Evolutionary conservation across 129 eudicot genomes (phyloP).

Genomic region (Artemisia annua): DNA sequence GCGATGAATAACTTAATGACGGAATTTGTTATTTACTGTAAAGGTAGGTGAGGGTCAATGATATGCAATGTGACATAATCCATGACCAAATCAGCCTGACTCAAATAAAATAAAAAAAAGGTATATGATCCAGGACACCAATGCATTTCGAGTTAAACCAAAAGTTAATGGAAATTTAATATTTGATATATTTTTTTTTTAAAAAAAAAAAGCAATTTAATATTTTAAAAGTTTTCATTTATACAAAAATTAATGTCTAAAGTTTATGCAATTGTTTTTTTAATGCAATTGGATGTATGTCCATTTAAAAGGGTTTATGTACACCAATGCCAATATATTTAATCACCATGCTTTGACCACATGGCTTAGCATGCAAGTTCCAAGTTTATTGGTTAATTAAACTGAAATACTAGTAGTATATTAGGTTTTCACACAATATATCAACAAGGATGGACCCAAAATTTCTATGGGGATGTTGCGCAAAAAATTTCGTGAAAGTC

Average conservation of each 20-base stretch:
- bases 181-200: too few relatives aligned
- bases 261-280: too few relatives aligned
- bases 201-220: too few relatives aligned
- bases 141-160: not conserved
- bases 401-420: too few relatives aligned
- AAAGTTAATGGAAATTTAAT: not conserved
- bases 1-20: not conserved
- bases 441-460: too few relatives aligned
- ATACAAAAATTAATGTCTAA: too few relatives aligned
- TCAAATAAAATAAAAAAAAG: conserved; percentile 17
- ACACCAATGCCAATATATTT: not conserved
- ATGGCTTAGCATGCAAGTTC: not conserved
- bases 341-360: conserved; percentile 3
- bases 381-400: not conserved
- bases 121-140: conserved; percentile 19
- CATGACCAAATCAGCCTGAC: conserved; percentile 30
- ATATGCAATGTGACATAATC: conserved; percentile 34
- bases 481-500: too few relatives aligned
- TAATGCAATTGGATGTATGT: not conserved
- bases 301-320: not conserved
- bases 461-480: too few relatives aligned
- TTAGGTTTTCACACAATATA: too few relatives aligned
- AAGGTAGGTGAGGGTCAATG: conserved; percentile 29
- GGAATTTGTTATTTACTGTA: conserved; percentile 4
- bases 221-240: too few relatives aligned